phyloP scores from a whole-genome alignment of 2,329 filamentous ascomycete genomes.

The Coniochaeta sp. region DNA sequence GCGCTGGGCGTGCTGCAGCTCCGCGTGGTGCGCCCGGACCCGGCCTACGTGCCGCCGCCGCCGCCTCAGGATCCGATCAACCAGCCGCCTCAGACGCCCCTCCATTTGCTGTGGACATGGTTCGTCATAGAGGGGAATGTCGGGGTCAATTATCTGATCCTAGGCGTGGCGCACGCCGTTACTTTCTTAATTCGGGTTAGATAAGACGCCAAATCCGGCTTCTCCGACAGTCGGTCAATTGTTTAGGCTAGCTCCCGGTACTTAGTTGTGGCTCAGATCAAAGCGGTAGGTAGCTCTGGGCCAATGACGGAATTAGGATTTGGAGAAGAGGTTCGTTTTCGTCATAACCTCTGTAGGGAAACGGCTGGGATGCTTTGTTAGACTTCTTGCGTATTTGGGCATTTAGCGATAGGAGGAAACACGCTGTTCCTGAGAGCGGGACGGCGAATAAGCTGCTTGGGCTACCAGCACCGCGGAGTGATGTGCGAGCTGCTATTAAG shows the following conservation, averaged over 20 bases:
- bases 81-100: neutral
- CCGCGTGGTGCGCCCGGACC: neutral
- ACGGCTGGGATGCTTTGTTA: too few relatives aligned
- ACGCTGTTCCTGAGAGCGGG: conserved; percentile 14
- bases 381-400: too few relatives aligned
- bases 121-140: neutral
- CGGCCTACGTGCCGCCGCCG: neutral
- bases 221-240: too few relatives aligned
- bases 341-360: too few relatives aligned
- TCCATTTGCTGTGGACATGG: neutral
- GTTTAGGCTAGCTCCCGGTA: too few relatives aligned
- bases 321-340: too few relatives aligned
- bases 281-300: too few relatives aligned
- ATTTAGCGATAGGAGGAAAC: conserved; percentile 24
- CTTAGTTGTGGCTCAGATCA: too few relatives aligned
- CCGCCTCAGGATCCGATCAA: neutral
- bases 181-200: neutral
- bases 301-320: too few relatives aligned
- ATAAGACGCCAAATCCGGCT: too few relatives aligned
- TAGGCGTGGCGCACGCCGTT: neutral
- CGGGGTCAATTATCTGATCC: neutral
- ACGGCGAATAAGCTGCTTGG: conserved; percentile 19
- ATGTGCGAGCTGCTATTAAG: neutral
- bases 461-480: conserved; percentile 1
- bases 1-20: neutral